Evolutionary conservation across 495 filamentous ascomycete genomes (phyloP), one percentile per base, ranked within the genome.

Genomic region (Gamarada debralockiae): DNA sequence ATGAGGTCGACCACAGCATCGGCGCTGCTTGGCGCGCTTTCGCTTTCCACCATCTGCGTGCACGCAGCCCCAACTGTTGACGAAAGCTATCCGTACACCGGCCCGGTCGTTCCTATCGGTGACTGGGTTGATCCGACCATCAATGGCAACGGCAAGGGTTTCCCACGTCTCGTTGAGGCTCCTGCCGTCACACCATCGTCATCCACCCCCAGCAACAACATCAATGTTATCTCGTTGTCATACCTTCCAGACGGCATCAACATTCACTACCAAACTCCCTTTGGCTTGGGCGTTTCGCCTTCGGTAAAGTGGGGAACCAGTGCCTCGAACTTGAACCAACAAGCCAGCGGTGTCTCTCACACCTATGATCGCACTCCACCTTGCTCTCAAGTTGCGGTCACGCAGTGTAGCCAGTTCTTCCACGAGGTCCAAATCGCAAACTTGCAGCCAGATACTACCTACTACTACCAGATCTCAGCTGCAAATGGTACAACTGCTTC

Each of bases 211-310:
- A 70, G 61, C 39, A 79, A 79, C 68, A 79, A 79, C 52, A 61
- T 79, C 60, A 78, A 79, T 59, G 75, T 79, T 42, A 77, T 79
- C 52, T 69, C 70, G 14, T 39, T 74, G 45, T 70, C 74, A 2
- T 79, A 77, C 53, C 23, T 78, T 15, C 75, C 74, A 0, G 59
- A 68, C 34, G 76, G 76, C 20, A 70, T 78, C 51, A 74, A 73
- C 56, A 68, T 78, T 51, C 76, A 78, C 62, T 79, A 71, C 60
- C 76, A 79, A 64, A 79, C 76, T 9, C 75, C 76, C 8, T 79
- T 77, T 50, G 76, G 76, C 7, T 53, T 79, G 43, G 71, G 69
- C 4, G 53, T 55, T 15, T 52, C 61, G 10, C 74, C 76, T 0
- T 56, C 64, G 2, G 65, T 79, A 17, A 54, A 68, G 14, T 79